Evolutionary conservation across 176 grass and related monocot genomes (phyloP).

Genomic region (Aegilops sharonensis): DNA sequence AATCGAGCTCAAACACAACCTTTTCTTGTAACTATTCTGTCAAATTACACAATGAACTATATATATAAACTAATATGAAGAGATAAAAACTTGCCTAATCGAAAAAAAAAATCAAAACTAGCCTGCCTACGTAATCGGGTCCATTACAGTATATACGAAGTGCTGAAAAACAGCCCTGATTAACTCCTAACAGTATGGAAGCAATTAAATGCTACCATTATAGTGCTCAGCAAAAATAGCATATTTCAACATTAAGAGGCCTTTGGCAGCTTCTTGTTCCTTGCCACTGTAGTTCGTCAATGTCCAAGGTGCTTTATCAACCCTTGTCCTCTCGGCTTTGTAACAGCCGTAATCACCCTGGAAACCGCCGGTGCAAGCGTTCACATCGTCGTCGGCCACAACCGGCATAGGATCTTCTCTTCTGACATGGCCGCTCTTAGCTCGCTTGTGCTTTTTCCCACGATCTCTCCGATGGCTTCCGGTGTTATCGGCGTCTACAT

Average conservation of each 20-base stretch:
- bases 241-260: constrained; percentile 7
- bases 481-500: background rate
- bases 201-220: background rate
- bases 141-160: background rate
- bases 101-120: background rate
- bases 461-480: background rate
- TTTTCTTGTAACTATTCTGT: background rate
- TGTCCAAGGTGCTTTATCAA: background rate
- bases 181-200: background rate
- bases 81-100: too few relatives aligned
- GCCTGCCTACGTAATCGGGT: background rate
- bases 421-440: background rate
- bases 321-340: background rate
- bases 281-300: background rate
- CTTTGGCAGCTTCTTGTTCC: constrained; percentile 5
- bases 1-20: background rate
- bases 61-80: too few relatives aligned
- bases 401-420: background rate
- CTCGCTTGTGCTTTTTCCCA: background rate
- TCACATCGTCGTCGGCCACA: background rate
- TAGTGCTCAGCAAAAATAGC: background rate
- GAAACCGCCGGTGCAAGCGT: background rate
- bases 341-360: background rate
- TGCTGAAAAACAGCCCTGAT: background rate
- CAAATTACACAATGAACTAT: background rate